These are phyloP conservation scores for Macroventuria anomochaeta DNA, from an alignment of 2,329 filamentous ascomycete species.

Conservation along the genomic window DNA sequence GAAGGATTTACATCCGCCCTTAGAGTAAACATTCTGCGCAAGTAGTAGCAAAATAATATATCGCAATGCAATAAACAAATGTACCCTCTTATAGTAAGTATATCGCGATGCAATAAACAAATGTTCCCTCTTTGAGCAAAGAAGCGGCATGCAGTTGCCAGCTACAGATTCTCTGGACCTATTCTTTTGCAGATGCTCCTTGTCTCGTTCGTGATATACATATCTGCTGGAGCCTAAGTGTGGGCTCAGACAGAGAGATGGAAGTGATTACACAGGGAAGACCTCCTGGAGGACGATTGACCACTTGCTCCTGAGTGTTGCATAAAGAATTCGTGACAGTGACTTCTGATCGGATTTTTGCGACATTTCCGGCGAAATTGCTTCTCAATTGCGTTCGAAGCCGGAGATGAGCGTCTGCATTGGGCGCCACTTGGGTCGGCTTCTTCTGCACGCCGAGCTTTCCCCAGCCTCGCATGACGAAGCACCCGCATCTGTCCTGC, in stretches of 20 bases:
- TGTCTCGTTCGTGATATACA: too few relatives aligned
- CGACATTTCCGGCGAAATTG: neutral
- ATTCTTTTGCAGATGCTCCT: too few relatives aligned
- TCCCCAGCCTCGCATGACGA: conserved; percentile 24
- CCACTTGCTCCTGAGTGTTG: too few relatives aligned
- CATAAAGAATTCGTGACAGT: neutral
- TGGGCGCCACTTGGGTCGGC: conserved; percentile 19
- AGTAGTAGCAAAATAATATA: conserved; percentile 39
- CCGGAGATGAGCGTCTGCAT: conserved; percentile 14
- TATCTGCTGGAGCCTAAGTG: too few relatives aligned
- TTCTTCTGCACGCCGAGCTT: conserved; percentile 18
- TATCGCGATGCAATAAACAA: too few relatives aligned
- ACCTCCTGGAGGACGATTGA: too few relatives aligned
- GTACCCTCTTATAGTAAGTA: too few relatives aligned
- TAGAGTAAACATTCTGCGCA: conserved; percentile 47
- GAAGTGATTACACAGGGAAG: too few relatives aligned
- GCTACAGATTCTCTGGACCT: too few relatives aligned
- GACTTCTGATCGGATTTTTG: neutral
- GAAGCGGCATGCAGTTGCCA: too few relatives aligned
- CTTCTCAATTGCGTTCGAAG: neutral
- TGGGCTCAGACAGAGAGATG: too few relatives aligned
- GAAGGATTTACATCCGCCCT: conserved; percentile 48
- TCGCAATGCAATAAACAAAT: conserved; percentile 9
- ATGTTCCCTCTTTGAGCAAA: too few relatives aligned
- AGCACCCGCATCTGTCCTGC: conserved; percentile 18